Evolutionary conservation across 2,329 filamentous ascomycete species (phyloP), one percentile per base, ranked within the genome.

Genomic region (Truncatella angustata): DNA sequence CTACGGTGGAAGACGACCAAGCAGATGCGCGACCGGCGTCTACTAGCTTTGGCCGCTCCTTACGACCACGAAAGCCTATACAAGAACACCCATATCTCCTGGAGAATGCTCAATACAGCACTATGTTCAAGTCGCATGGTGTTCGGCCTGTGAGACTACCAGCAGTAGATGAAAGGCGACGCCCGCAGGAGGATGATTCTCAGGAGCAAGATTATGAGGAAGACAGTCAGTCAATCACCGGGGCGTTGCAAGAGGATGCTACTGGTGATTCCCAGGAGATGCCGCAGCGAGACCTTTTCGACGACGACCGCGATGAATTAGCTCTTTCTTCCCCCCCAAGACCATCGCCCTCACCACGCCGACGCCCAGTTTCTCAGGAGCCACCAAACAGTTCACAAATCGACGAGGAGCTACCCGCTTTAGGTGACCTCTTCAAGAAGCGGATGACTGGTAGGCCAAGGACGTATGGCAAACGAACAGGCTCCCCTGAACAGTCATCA

Each of bases 41-140:
- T 43, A 16, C 35, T 37, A 55, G 49, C 36, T 51, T 55, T 16
- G 58, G 75, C 54, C 74, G 80, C 30, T 81, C 77, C 4, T 66
- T 85, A n/a, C 74, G 81, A 5, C 79, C 80, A 1, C 74, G 81
- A 18, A 85, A 84, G 54, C 80, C 80, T 1, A 84, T 84, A 5
- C 81, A 85, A 60, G 72, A 84, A 59, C 80, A 83, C 40, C 81
- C 81, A 3, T 85, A 84, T 56, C 66, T 78, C 5, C 67, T 84
- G 4, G 81, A 85, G 56, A 78, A 74, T 60, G 79, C 74, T 0
- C 74, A 77, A 24, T 84, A 83, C 61, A 77, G 74, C 50, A 78
- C 67, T 3, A 66, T 73, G 18, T 74, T 83, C 58, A 80, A 77
- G 59, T 74, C 75, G 3, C 80, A 80, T 52, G 81, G 81, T 21